A percentile compares a stretch with the other conserved stretches of the same genome.
These are phyloP conservation scores for Xylaria sp. DNA, from an alignment of 495 filamentous ascomycete genomes.

Conservation along the genomic window DNA sequence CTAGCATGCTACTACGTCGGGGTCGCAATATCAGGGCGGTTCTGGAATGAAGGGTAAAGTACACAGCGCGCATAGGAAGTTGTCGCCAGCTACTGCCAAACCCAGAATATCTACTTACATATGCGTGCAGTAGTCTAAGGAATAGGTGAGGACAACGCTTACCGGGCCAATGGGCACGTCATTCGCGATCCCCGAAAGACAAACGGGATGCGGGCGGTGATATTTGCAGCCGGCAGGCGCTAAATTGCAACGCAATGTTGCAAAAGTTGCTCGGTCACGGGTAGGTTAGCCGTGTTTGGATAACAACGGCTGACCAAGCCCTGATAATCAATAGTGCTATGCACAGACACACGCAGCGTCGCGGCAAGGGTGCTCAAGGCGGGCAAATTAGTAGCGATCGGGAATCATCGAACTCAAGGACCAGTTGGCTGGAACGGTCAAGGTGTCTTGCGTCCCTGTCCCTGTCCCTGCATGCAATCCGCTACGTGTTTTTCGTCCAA, in stretches of 20 bases:
- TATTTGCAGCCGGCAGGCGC: slow-evolving; percentile 23
- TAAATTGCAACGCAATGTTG: slow-evolving; percentile 25
- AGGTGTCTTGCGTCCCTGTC: slow-evolving; percentile 4
- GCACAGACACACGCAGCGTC: slow-evolving; percentile 13
- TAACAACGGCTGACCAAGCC: slow-evolving; percentile 26
- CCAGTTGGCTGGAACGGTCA: slow-evolving; percentile 20
- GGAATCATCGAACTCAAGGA: slow-evolving; percentile 10
- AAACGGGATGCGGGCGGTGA: slow-evolving; percentile 18
- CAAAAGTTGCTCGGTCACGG: slow-evolving; percentile 24
- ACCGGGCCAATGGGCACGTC: slow-evolving; percentile 22
- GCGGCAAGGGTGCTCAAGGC: slow-evolving; percentile 12
- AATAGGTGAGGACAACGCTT: slow-evolving; percentile 19
- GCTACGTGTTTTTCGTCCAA: slow-evolving; percentile 24
- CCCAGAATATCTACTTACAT: neutral
- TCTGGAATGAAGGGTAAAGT: neutral
- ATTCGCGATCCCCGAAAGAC: slow-evolving; percentile 8
- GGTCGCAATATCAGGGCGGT: neutral
- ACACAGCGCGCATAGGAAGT: slow-evolving; percentile 5
- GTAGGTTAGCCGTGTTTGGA: slow-evolving; percentile 24
- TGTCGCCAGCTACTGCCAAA: slow-evolving; percentile 4
- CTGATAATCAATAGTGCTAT: slow-evolving; percentile 24
- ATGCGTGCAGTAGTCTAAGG: slow-evolving; percentile 3
- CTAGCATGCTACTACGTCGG: neutral
- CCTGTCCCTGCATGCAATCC: slow-evolving; percentile 18
- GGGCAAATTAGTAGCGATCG: slow-evolving; percentile 25